Conservation (phyloP, 192 early-diverging fungal species). For the Coemansia sp. region DNA sequence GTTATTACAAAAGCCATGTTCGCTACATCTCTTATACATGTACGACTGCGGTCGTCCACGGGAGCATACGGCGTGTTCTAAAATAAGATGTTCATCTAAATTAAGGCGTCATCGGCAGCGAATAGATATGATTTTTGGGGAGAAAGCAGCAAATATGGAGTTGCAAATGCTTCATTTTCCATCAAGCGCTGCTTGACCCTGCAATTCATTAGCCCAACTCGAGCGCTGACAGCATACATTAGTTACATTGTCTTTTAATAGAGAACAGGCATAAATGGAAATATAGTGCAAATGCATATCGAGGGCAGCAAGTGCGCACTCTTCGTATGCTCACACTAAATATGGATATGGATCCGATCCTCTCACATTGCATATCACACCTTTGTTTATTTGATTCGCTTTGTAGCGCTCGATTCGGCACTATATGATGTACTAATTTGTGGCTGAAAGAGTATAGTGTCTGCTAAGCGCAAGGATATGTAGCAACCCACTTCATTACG, state of each 20-base stretch:
- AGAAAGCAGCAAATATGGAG: neutral
- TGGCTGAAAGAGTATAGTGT: too few relatives aligned
- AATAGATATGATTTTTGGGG: neutral
- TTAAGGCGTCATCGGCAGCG: too few relatives aligned
- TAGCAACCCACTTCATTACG: neutral
- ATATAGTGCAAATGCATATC: conserved; percentile 4
- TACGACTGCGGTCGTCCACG: conserved; percentile 1
- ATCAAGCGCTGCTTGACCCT: neutral
- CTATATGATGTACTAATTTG: too few relatives aligned
- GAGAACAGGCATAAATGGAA: neutral
- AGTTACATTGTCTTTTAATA: neutral
- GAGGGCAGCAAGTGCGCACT: neutral
- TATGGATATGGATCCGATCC: neutral
- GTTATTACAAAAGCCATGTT: neutral
- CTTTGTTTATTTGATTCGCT: too few relatives aligned
- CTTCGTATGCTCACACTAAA: neutral
- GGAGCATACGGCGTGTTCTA: conserved; percentile 3
- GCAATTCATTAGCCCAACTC: neutral
- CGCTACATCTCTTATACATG: neutral
- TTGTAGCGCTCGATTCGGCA: too few relatives aligned
- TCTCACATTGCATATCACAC: neutral
- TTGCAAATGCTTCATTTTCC: too few relatives aligned
- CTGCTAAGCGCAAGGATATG: too few relatives aligned
- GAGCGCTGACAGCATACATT: conserved; percentile 1
- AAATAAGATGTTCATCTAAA: neutral